These are phyloP conservation scores for Umbelopsis sp. DNA, from an alignment of 192 early-diverging fungal genomes.

Conservation along the genomic window DNA sequence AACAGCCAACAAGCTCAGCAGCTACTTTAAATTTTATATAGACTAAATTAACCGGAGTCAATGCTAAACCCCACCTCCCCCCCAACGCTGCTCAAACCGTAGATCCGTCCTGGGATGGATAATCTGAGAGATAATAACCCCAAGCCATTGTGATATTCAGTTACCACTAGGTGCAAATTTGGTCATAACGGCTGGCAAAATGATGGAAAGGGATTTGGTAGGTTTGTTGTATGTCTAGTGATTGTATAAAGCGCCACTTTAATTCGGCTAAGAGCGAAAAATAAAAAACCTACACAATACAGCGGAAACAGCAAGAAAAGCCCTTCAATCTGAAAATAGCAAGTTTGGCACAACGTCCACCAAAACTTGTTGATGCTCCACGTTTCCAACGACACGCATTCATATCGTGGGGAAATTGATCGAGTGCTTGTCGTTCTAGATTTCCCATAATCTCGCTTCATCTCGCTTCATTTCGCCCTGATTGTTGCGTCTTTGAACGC, in stretches of 20 bases:
- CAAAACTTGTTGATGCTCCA: neutral
- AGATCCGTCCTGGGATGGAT: too few species aligned
- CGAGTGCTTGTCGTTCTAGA: neutral
- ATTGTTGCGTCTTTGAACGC: too few species aligned
- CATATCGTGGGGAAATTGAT: constrained; percentile 8
- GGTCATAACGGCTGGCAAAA: neutral
- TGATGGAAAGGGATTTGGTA: neutral
- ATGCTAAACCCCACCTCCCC: neutral
- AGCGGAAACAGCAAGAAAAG: neutral
- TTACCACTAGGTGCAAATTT: neutral
- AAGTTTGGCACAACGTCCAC: neutral
- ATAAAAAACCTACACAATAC: neutral
- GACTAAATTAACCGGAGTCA: too few species aligned
- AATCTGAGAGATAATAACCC: too few species aligned
- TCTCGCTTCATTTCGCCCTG: neutral
- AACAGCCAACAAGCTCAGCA: neutral
- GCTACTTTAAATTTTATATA: too few species aligned
- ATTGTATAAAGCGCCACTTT: constrained; percentile 16
- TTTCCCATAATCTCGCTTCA: too few species aligned
- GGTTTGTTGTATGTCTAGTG: neutral
- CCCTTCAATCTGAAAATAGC: too few species aligned
- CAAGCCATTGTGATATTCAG: too few species aligned
- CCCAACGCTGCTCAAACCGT: neutral
- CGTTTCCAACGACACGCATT: neutral
- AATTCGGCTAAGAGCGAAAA: constrained; percentile 10